Conservation (phyloP, 306 rosid species). For the Begonia fuchsioides region DNA sequence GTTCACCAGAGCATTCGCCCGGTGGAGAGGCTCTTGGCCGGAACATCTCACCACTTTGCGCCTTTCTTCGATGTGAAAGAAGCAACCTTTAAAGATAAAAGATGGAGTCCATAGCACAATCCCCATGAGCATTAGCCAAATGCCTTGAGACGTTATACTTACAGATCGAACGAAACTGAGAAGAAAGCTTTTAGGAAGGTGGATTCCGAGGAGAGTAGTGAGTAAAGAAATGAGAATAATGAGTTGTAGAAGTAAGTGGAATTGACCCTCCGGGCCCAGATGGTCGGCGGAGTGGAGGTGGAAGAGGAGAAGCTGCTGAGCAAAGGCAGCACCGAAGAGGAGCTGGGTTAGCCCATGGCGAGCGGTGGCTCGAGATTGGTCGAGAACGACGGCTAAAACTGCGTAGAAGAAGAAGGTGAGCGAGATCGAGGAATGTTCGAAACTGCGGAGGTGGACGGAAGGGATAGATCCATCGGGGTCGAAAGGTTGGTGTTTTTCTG, state of each 20-base stretch:
- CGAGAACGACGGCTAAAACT: slow-evolving; percentile 32
- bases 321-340: slow-evolving; percentile 42
- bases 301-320: too few species aligned
- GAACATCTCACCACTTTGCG: slow-evolving; percentile 50
- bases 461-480: slow-evolving; percentile 68
- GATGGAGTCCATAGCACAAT: slow-evolving; percentile 58
- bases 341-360: slow-evolving; percentile 29
- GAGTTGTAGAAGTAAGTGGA: too few species aligned
- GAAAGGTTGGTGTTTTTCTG: slow-evolving; percentile 47
- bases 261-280: too few species aligned
- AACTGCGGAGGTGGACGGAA: slow-evolving; percentile 67
- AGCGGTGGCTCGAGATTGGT: slow-evolving; percentile 8
- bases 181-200: slow-evolving; percentile 28
- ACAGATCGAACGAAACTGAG: slow-evolving; percentile 49
- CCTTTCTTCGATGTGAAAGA: slow-evolving; percentile 36
- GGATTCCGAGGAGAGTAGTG: slow-evolving; percentile 44
- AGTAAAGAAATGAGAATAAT: too few species aligned
- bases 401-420: slow-evolving; percentile 43
- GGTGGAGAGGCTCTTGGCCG: slow-evolving; percentile 25
- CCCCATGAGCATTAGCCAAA: slow-evolving; percentile 62
- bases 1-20: slow-evolving; percentile 48
- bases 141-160: slow-evolving; percentile 48
- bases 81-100: slow-evolving; percentile 51
- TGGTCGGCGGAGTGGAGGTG: too few species aligned
- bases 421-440: slow-evolving; percentile 70